Conservation (phyloP, 345 rosid genomes). For the Salix dunnii region DNA sequence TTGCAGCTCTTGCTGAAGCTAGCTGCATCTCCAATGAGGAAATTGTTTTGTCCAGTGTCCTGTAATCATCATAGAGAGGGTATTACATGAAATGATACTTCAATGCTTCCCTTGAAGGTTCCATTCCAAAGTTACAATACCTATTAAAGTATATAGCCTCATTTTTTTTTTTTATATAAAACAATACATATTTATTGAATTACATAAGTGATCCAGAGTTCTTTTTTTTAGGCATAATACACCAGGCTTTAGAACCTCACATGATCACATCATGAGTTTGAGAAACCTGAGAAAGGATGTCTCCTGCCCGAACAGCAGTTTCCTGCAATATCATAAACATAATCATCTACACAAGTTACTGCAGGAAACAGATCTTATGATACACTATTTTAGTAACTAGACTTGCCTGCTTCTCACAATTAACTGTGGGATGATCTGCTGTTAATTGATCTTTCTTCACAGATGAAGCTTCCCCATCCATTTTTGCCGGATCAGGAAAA, state of each 20-base stretch:
- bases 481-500: constrained; percentile 40
- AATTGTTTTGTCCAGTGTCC: constrained; percentile 71
- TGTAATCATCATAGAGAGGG: constrained; percentile 20
- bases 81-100: background rate
- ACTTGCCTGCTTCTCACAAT: constrained; percentile 79
- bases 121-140: background rate
- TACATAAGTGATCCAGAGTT: background rate
- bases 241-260: constrained; percentile 40
- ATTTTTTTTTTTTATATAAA: background rate
- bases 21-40: constrained; percentile 72
- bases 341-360: constrained; percentile 12
- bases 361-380: constrained; percentile 6
- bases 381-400: constrained; percentile 1
- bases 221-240: constrained; percentile 1
- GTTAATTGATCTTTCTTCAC: constrained; percentile 32
- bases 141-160: background rate
- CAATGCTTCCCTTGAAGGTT: background rate
- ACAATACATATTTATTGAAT: background rate
- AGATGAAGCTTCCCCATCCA: constrained; percentile 34
- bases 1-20: constrained; percentile 71
- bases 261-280: constrained; percentile 83
- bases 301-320: constrained; percentile 48
- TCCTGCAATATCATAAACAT: constrained; percentile 36
- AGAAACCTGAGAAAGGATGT: constrained; percentile 84
- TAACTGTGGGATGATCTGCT: constrained; percentile 43